A percentile compares a stretch with the other conserved stretches of the same genome.
phyloP scores from a whole-genome alignment of 2,329 filamentous ascomycete genomes.

The Paraconiothyrium sp. region DNA sequence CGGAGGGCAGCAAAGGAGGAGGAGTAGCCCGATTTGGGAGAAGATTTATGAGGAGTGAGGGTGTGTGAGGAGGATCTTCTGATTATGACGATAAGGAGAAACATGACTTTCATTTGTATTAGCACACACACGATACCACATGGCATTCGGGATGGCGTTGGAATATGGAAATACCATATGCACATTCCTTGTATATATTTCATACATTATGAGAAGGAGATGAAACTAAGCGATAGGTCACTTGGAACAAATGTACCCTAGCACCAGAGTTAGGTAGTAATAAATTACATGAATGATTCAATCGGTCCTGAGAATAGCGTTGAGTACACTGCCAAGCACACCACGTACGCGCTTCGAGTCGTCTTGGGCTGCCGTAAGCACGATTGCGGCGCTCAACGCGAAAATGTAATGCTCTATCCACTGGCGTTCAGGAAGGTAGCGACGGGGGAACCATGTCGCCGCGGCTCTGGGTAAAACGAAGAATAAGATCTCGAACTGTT shows the following conservation, averaged over 20 bases:
- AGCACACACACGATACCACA: slow-evolving; percentile 26
- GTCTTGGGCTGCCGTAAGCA: slow-evolving; percentile 43
- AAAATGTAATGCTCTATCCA: slow-evolving; percentile 47
- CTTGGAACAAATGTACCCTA: background rate
- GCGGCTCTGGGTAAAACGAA: slow-evolving; percentile 84
- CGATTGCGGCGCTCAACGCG: slow-evolving; percentile 40
- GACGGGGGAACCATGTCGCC: slow-evolving; percentile 76
- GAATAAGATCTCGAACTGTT: slow-evolving; percentile 78
- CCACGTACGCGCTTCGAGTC: slow-evolving; percentile 37
- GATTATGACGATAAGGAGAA: background rate
- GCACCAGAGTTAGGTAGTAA: slow-evolving; percentile 2
- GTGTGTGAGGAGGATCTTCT: slow-evolving; percentile 11
- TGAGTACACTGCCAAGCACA: slow-evolving; percentile 39
- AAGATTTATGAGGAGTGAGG: slow-evolving; percentile 40
- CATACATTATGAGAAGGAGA: background rate
- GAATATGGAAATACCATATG: background rate
- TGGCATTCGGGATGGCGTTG: slow-evolving; percentile 14
- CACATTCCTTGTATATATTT: slow-evolving; percentile 10
- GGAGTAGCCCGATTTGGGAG: slow-evolving; percentile 44
- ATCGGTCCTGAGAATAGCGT: slow-evolving; percentile 31
- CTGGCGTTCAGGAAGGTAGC: slow-evolving; percentile 60
- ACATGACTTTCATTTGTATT: slow-evolving; percentile 29
- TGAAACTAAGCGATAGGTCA: background rate
- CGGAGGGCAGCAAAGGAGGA: slow-evolving; percentile 27
- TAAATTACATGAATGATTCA: slow-evolving; percentile 9